Base-by-base conservation (phyloP, 768 basidiomycete species). In the Suillus sp. region DNA sequence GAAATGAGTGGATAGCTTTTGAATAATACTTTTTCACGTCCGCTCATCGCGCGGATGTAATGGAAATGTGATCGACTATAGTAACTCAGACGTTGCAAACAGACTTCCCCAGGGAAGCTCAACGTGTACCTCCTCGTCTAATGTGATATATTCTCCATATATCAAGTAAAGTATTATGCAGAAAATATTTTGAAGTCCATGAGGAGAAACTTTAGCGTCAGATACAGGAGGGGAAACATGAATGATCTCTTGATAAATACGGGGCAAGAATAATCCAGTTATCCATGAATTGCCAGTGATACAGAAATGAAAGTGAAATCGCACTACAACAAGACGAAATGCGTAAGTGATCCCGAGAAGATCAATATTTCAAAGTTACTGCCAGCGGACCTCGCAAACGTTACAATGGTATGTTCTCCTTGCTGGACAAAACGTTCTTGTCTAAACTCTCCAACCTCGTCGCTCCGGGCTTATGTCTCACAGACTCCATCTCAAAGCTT, bases 401-500 rank as follows among this genome's bases (percentile, higher is more conserved):
- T 63, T 63, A 67, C 50, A 66, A 40, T 34, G 69, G 69, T 58
- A 70, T 62, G 53, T 65, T 68, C 47, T 68, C 67, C 59, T 77
- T 78, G 57, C 70, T 67, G 32, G 65, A 76, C 55, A 74, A 47
- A 40, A 71, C 32, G 1, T 54, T 73, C 65, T 75, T 75, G 62
- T 73, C 62, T 14, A 70, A 62, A 34, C 73, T 73, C 60, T 78
- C 76, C 27, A 70, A 65, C 59, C 76, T 75, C 64, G 76, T 81
- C 42, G 68, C 75, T 53, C 60, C 48, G 56, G 64, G 63, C 64
- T 59, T 65, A 62, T 65, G 75, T 66, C 37, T 66, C 16, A 20
- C 14, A 61, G 69, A 61, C 8, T 75, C 81, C 53, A 72, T 70
- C 71, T 85, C 86, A 64, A 86, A 87, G 68, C 85, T 88, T 37